Evolutionary conservation across 1,139 yeast species (phyloP), one percentile per base, ranked within the genome.

Genomic region (Suhomyces guaymorum): DNA sequence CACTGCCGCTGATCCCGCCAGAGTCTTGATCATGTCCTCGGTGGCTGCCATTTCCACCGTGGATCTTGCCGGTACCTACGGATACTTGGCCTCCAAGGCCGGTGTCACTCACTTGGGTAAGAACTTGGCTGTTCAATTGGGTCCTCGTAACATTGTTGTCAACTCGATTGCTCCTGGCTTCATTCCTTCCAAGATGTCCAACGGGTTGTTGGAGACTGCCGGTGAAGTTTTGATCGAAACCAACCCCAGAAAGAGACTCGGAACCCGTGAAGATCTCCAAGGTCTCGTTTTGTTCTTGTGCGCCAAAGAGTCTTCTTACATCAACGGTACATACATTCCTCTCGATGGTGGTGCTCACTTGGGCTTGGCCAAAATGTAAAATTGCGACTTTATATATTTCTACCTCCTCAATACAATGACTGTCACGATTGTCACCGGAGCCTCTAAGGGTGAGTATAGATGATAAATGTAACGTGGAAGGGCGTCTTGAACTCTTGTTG

Each of bases 121-220:
- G 59, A 64, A 73, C 42, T 68, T 82, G 51, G 83, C 89, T 2
- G 53, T 70, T 32, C 81, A 78, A 48, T 68, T 82, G 49, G 88
- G 85, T 2, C 82, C 82, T n/a, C 61, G 72, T 36, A 75, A 81
- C 56, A 74, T 82, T 50, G 80, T 78, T 30, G 86, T 80, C 46
- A 82, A 82, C 59, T 66, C 79, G 7, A 60, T 84, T 47, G 89
- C 89, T 9, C 92, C 92, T 0, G 94, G 94, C 0, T 84, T 81
- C 57, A 80, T 84, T 73, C 87, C 87, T 15, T 71, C 85, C 21
- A 82, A 81, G 58, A 83, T 84, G 92, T 73, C 89, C 29, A 70
- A 75, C 40, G 92, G 89, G 1, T 52, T 84, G 36, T 61, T 84
- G 37, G 73, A 68, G 28, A 63, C 61, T 32, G 66, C 73, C 22